These are phyloP conservation scores for Tripterygium wilfordii DNA, from an alignment of 177 flowering plant species.

Conservation along the genomic window DNA sequence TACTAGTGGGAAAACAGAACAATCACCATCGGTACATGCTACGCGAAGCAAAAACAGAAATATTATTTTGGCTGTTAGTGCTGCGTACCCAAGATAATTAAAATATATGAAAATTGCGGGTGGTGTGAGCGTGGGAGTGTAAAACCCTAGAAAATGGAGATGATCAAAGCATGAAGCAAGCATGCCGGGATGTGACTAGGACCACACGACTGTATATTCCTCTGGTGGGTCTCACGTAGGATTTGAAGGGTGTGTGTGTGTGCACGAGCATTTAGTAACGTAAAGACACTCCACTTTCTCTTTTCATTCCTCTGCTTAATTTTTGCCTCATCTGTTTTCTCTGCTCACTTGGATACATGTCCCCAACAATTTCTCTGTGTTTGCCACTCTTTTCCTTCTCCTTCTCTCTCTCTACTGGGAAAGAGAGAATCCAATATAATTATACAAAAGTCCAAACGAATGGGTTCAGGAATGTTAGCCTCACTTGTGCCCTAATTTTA, in stretches of 20 bases:
- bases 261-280: constrained; percentile 39
- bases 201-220: constrained; percentile 64
- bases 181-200: constrained; percentile 49
- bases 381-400: constrained; percentile 7
- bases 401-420: constrained; percentile 2
- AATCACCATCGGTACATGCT: no score
- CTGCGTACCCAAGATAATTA: no score
- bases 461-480: constrained; percentile 11
- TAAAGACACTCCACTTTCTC: constrained; percentile 43
- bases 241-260: no score
- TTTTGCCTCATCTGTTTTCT: no score
- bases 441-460: constrained; percentile 15
- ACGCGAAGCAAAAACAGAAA: no score
- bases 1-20: no score
- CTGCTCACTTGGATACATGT: no score
- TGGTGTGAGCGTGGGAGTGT: constrained; percentile 15
- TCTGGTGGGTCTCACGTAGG: constrained; percentile 25
- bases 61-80: no score
- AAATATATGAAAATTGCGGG: constrained; percentile 7
- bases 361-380: no score
- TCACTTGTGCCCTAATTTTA: constrained; percentile 2
- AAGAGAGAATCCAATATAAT: constrained; percentile 22
- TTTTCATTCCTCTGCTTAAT: constrained; percentile 9
- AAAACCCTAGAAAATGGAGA: constrained; percentile 49
- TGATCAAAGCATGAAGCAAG: constrained; percentile 29